phyloP scores from a whole-genome alignment of 2,329 filamentous ascomycete species.

The Colletotrichum noveboracense region DNA sequence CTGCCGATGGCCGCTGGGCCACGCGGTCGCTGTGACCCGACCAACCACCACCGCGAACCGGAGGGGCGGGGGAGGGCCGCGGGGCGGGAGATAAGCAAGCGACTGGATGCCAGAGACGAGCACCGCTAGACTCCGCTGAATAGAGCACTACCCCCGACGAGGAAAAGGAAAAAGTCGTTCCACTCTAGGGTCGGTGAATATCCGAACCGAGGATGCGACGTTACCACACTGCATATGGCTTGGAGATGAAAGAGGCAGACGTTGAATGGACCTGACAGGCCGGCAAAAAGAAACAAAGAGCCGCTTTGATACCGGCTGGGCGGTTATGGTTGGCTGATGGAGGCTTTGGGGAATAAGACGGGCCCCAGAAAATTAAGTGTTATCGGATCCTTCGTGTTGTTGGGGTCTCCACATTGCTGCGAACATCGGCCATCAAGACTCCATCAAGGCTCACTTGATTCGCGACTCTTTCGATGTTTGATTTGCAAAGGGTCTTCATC shows the following conservation, averaged over 20 bases:
- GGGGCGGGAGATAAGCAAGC: conserved; percentile 2
- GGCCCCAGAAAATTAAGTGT: background rate
- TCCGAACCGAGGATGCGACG: conserved; percentile 1
- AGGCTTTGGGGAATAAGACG: background rate
- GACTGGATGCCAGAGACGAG: background rate
- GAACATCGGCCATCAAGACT: background rate
- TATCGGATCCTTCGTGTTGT: background rate
- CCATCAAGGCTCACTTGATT: background rate
- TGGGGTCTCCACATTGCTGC: background rate
- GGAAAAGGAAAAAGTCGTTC: background rate
- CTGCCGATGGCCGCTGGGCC: background rate
- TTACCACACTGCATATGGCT: background rate
- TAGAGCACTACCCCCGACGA: background rate
- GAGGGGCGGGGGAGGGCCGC: background rate
- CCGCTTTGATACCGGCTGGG: background rate
- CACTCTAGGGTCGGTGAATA: background rate
- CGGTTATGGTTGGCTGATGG: background rate
- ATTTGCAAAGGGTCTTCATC: background rate
- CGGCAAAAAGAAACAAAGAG: background rate
- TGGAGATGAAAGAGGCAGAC: background rate
- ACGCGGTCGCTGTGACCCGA: background rate
- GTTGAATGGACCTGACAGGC: background rate
- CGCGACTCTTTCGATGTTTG: background rate
- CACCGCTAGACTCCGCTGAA: conserved; percentile 14
- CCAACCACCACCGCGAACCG: background rate